phyloP scores from a whole-genome alignment of 2,329 filamentous ascomycete species.

The Coniochaeta sp. region DNA sequence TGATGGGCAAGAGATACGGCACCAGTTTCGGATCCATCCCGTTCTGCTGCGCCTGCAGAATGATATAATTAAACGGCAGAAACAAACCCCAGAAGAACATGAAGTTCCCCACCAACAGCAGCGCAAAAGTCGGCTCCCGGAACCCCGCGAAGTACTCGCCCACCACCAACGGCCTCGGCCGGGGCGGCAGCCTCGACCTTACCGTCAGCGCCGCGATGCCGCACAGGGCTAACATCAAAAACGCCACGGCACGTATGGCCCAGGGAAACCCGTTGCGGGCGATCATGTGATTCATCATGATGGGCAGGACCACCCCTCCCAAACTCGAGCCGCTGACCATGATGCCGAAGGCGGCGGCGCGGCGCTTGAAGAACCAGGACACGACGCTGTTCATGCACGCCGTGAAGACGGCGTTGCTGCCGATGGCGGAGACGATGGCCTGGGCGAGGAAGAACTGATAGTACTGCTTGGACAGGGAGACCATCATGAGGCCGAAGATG shows the following conservation, averaged over 20 bases:
- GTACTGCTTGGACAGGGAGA: slow-evolving; percentile 35
- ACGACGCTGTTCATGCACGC: slow-evolving; percentile 25
- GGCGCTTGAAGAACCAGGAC: slow-evolving; percentile 40
- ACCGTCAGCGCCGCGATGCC: slow-evolving; percentile 22
- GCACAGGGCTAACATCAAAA: slow-evolving; percentile 27
- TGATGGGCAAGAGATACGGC: slow-evolving; percentile 46
- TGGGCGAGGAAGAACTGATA: slow-evolving; percentile 34
- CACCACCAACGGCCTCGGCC: slow-evolving; percentile 32
- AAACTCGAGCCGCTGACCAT: slow-evolving; percentile 40
- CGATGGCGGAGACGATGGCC: slow-evolving; percentile 23
- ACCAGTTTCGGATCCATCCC: slow-evolving; percentile 34
- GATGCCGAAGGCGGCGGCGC: slow-evolving; percentile 40
- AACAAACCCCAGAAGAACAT: slow-evolving; percentile 47
- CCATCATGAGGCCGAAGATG: slow-evolving; percentile 56
- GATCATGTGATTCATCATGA: slow-evolving; percentile 47
- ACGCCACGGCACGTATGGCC: slow-evolving; percentile 29
- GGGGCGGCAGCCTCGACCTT: slow-evolving; percentile 21
- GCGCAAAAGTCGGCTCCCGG: slow-evolving; percentile 34
- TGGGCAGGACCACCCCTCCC: slow-evolving; percentile 48
- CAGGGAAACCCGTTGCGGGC: slow-evolving; percentile 34
- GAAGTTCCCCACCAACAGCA: slow-evolving; percentile 39
- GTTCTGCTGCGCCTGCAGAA: slow-evolving; percentile 37
- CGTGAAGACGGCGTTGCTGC: slow-evolving; percentile 27
- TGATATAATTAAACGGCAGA: slow-evolving; percentile 45
- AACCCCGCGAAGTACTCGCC: slow-evolving; percentile 39